Evolutionary conservation across 768 basidiomycete genomes (phyloP).

Genomic region (Rhizopogon sp.): DNA sequence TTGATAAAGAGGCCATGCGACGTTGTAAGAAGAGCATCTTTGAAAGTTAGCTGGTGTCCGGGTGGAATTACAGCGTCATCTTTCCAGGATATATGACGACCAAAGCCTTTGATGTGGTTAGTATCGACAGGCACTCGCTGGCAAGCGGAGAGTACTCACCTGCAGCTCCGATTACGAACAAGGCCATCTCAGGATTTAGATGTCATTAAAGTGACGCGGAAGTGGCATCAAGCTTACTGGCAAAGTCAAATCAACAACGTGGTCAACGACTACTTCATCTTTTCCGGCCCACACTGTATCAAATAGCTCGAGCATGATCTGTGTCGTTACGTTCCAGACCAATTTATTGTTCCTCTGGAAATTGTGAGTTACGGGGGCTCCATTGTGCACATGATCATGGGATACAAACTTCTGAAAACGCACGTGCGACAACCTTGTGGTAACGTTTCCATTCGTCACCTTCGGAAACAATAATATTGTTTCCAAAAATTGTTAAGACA

Average conservation of each 20-base stretch:
- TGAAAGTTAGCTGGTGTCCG: slow-evolving; percentile 45
- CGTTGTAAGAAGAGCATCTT: slow-evolving; percentile 41
- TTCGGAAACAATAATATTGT: slow-evolving; percentile 59
- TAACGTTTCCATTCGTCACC: slow-evolving; percentile 64
- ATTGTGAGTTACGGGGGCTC: neutral
- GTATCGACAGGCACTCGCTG: neutral
- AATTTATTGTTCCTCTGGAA: slow-evolving; percentile 24
- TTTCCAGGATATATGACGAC: slow-evolving; percentile 43
- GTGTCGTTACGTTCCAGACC: slow-evolving; percentile 44
- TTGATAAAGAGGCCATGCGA: slow-evolving; percentile 33
- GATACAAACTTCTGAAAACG: slow-evolving; percentile 39
- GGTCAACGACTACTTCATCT: slow-evolving; percentile 36
- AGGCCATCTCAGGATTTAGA: slow-evolving; percentile 36
- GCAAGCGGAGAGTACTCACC: slow-evolving; percentile 23
- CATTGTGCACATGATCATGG: neutral
- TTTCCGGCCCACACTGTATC: slow-evolving; percentile 41
- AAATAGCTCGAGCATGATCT: slow-evolving; percentile 40
- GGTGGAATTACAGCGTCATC: slow-evolving; percentile 35
- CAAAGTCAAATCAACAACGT: slow-evolving; percentile 48
- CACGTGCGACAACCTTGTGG: slow-evolving; percentile 57
- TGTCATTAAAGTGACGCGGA: slow-evolving; percentile 12
- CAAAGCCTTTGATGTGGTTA: slow-evolving; percentile 37
- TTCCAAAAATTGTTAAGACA: slow-evolving; percentile 46
- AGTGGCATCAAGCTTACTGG: slow-evolving; percentile 33
- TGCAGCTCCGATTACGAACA: slow-evolving; percentile 52